Base-by-base conservation (phyloP, 2,329 filamentous ascomycete species). In the Cordyceps militaris region DNA sequence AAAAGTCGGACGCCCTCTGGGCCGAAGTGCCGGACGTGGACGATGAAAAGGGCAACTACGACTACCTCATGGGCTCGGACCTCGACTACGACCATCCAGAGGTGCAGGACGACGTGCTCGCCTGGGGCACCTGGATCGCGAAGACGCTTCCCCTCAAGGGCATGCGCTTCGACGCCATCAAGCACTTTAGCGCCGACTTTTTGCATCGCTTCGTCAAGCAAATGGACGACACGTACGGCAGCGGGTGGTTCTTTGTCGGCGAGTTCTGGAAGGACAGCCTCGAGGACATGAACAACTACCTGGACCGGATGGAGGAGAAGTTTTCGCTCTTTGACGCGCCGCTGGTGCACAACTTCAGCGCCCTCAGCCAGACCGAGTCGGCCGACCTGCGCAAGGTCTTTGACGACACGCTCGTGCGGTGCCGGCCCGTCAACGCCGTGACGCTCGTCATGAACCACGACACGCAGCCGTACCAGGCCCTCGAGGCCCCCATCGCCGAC, bases 391-490 rank as follows among this genome's bases (percentile, higher is more conserved):
- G 85, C n/a, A 76, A 74, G 51, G 76, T 89, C 1, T 86, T 88
- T 64, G 78, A 85, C 49, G 73, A 74, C 34, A 82, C 83, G 0
- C 70, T 89, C 57, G 83, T 86, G 11, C 66, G 69, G 48, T 60
- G 62, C 4, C 66, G 65, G 24, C 72, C 73, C 2, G 61, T 73
- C 32, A 69, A 70, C 46, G 71, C 73, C 1, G 73, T 74, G 43
- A 89, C 86, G 0, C 78, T 89, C 4, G 85, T 89, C 1, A 83
- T 83, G 70, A 89, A 88, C 69, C 87, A 89, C 71, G 87, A 90
- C 67, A 89, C 86, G 0, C 72, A 74, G 59, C 72, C 71, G 0
- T 69, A 69, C 61, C 72, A 74, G 53, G 69, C 71, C 3, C 66
- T 74, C 10, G 61, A 81, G 63, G 81, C 83, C 0, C 80, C 80